Conservation (phyloP, 2,329 filamentous ascomycete genomes). For the Fusarium tuaranense region DNA sequence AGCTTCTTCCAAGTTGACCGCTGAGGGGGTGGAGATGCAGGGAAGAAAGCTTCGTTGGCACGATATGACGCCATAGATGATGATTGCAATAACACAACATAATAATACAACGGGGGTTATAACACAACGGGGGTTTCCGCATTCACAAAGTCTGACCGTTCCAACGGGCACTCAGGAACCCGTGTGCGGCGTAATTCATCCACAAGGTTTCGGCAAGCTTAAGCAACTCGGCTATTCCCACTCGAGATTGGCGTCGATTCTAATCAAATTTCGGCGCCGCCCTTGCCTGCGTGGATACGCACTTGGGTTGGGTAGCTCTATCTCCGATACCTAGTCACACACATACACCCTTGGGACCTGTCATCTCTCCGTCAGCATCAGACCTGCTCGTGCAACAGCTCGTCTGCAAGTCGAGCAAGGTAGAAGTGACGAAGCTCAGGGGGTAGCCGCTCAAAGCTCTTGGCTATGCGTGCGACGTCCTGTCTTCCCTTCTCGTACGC, state of each 20-base stretch:
- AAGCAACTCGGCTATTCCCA: background rate
- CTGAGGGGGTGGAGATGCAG: no score
- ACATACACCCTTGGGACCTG: background rate
- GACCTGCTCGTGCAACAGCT: constrained; percentile 59
- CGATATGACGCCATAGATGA: no score
- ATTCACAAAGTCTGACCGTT: constrained; percentile 5
- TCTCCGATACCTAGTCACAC: background rate
- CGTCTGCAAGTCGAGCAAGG: constrained; percentile 75
- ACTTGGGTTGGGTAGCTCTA: background rate
- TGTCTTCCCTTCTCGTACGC: constrained; percentile 85
- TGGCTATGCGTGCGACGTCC: constrained; percentile 75
- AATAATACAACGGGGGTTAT: no score
- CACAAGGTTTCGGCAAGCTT: background rate
- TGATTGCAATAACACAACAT: no score
- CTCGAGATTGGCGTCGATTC: constrained; percentile 1
- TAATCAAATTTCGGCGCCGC: background rate
- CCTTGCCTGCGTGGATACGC: background rate
- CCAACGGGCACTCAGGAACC: constrained; percentile 1
- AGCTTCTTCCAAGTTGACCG: no score
- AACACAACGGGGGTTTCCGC: no score
- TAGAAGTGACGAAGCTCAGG: constrained; percentile 80
- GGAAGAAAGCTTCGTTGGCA: no score
- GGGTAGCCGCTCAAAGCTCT: constrained; percentile 73
- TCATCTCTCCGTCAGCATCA: constrained; percentile 8
- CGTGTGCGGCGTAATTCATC: background rate